Conservation (phyloP, 768 basidiomycete species). For the Boletus vermiculosoides region DNA sequence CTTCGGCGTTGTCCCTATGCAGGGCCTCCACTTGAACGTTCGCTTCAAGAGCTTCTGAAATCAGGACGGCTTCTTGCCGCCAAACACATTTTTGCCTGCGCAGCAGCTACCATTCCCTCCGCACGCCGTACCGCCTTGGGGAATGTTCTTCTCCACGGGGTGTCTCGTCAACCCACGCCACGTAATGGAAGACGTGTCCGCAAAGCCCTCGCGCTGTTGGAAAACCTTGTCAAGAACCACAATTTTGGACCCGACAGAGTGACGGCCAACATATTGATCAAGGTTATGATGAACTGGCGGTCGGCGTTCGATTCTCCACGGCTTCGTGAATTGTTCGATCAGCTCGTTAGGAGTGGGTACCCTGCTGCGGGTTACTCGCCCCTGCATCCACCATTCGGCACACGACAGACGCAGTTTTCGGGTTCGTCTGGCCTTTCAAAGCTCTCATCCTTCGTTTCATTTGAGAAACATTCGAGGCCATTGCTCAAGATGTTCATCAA, state of each 20-base stretch:
- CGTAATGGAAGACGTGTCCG: conserved; percentile 48
- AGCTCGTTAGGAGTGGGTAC: conserved; percentile 59
- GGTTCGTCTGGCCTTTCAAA: conserved; percentile 34
- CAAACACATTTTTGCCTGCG: conserved; percentile 38
- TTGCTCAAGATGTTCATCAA: conserved; percentile 73
- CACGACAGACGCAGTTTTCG: conserved; percentile 21
- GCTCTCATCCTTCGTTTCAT: conserved; percentile 46
- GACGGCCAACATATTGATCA: conserved; percentile 68
- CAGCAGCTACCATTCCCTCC: conserved; percentile 28
- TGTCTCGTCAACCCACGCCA: conserved; percentile 31
- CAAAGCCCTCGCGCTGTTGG: conserved; percentile 39
- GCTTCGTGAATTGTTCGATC: conserved; percentile 62
- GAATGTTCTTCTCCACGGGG: conserved; percentile 55
- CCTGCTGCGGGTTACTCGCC: conserved; percentile 37
- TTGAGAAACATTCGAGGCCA: conserved; percentile 60
- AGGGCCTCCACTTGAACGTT: conserved; percentile 13
- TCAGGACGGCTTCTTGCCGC: conserved; percentile 44
- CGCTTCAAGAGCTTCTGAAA: conserved; percentile 26
- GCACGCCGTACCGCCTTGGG: conserved; percentile 45
- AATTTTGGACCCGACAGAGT: conserved; percentile 63
- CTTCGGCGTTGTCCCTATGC: conserved; percentile 5
- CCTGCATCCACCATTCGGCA: conserved; percentile 46
- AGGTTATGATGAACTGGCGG: conserved; percentile 55
- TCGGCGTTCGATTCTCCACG: conserved; percentile 39
- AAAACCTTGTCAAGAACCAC: conserved; percentile 41